A percentile compares a stretch with the other conserved stretches of the same genome.
These are phyloP conservation scores for Alternaria rosae DNA, from an alignment of 2,329 filamentous ascomycete genomes.

Conservation along the genomic window DNA sequence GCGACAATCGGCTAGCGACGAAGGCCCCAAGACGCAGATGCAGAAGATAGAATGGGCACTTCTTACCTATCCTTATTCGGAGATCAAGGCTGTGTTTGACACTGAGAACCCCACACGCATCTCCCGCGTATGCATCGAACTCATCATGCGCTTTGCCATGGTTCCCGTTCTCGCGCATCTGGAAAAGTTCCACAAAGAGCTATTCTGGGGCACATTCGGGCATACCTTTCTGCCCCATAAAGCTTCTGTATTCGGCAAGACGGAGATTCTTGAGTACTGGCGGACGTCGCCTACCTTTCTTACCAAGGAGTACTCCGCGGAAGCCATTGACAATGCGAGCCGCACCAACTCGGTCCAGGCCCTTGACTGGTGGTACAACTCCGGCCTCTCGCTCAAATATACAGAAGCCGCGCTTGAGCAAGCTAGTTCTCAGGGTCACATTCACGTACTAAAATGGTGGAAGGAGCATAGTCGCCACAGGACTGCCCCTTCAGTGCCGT, in stretches of 20 bases:
- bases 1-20: conserved; percentile 68
- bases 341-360: conserved; percentile 84
- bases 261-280: conserved; percentile 91
- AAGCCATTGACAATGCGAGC: conserved; percentile 87
- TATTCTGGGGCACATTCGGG: conserved; percentile 87
- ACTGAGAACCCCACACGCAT: conserved; percentile 76
- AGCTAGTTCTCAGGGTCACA: conserved; percentile 81
- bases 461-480: conserved; percentile 68
- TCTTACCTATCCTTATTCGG: conserved; percentile 72
- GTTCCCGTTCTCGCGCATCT: conserved; percentile 78
- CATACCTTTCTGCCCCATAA: conserved; percentile 84
- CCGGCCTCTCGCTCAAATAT: conserved; percentile 80
- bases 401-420: conserved; percentile 88
- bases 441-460: conserved; percentile 95
- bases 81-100: conserved; percentile 77
- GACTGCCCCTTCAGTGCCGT: conserved; percentile 27
- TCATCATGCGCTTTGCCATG: conserved; percentile 91
- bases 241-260: conserved; percentile 85
- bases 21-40: conserved; percentile 75
- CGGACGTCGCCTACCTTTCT: conserved; percentile 80
- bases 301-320: conserved; percentile 83
- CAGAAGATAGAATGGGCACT: conserved; percentile 86
- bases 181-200: conserved; percentile 70
- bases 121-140: conserved; percentile 81
- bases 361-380: conserved; percentile 90